Conservation (phyloP, 495 filamentous ascomycete species). For the Trichoderma erinaceum region DNA sequence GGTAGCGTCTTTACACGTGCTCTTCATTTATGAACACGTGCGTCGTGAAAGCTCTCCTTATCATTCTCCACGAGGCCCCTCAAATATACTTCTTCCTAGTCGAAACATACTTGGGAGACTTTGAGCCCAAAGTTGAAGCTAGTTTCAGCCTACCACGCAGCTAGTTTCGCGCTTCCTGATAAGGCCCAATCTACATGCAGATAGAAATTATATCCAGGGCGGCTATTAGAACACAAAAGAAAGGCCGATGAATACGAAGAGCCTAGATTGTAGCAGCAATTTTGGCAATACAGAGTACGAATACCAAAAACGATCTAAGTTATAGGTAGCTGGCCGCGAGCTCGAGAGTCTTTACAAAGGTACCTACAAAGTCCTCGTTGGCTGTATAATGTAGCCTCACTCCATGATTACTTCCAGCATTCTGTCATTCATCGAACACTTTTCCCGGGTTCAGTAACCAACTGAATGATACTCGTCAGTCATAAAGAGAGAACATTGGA, state of each 20-base stretch:
- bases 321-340: no score
- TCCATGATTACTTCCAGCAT: not conserved
- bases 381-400: not conserved
- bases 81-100: not conserved
- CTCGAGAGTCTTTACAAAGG: not conserved
- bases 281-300: no score
- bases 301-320: no score
- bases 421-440: slow-evolving; percentile 24
- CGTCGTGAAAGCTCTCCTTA: not conserved
- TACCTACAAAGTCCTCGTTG: not conserved
- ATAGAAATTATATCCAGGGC: no score
- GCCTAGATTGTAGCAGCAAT: no score
- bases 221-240: no score
- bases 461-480: not conserved
- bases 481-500: not conserved
- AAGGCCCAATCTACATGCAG: no score
- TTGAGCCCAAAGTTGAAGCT: not conserved
- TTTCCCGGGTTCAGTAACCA: slow-evolving; percentile 35
- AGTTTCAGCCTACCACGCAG: not conserved
- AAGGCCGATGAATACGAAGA: no score
- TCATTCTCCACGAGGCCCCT: not conserved
- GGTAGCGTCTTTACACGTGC: not conserved
- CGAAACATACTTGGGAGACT: not conserved
- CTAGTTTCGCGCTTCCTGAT: not conserved
- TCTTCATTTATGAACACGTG: not conserved